Conservation (phyloP, 164 flowering plant species). For the Magnolia changhungtana region DNA sequence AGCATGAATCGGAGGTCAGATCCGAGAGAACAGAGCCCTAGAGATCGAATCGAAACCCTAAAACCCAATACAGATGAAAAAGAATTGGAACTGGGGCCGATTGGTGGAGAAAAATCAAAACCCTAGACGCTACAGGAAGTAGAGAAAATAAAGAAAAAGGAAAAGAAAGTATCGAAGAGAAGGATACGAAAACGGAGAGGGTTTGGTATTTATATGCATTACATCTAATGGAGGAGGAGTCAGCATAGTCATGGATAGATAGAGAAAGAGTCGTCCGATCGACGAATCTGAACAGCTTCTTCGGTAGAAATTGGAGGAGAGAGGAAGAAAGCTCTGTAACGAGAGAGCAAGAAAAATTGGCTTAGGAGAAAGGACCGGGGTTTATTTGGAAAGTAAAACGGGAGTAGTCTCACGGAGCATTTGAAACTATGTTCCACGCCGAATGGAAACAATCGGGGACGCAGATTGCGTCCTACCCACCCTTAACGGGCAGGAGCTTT, state of each 20-base stretch:
- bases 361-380: not conserved
- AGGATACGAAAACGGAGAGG: not conserved
- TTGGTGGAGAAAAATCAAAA: conserved; percentile 2
- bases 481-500: too few relatives aligned
- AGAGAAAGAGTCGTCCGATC: conserved; percentile 29
- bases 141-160: not conserved
- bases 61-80: conserved; percentile 7
- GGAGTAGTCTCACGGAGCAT: too few relatives aligned
- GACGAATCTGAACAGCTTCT: conserved; percentile 22
- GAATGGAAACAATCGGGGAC: too few relatives aligned
- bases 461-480: too few relatives aligned
- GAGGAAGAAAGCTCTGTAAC: not conserved
- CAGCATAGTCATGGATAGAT: conserved; percentile 60
- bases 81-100: not conserved
- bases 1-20: conserved; percentile 29
- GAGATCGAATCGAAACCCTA: conserved; percentile 36
- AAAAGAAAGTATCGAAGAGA: not conserved
- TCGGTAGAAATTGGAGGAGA: not conserved
- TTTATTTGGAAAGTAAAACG: not conserved
- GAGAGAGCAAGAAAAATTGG: not conserved
- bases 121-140: conserved; percentile 1
- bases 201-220: conserved; percentile 4
- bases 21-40: conserved; percentile 18
- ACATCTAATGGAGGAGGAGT: conserved; percentile 74
- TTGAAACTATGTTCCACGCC: too few relatives aligned